Conservation (phyloP, 495 filamentous ascomycete genomes). For the Delitschia confertaspora region DNA sequence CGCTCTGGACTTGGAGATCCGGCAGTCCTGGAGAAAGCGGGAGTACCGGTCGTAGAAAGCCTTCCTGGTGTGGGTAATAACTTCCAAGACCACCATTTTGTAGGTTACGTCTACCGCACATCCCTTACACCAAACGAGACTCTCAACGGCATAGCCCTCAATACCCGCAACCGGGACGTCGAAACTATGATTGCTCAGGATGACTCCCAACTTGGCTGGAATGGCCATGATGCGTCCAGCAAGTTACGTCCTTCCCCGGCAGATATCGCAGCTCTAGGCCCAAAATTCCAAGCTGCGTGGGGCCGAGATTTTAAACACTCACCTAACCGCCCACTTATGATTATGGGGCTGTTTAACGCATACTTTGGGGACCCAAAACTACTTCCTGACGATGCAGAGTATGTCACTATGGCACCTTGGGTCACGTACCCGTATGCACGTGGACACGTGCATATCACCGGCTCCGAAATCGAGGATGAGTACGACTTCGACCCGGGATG, state of each 20-base stretch:
- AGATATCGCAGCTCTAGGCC: slow-evolving; percentile 24
- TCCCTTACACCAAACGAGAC: slow-evolving; percentile 22
- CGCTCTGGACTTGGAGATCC: slow-evolving; percentile 30
- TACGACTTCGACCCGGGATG: slow-evolving; percentile 38
- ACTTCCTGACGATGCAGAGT: slow-evolving; percentile 33
- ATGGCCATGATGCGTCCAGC: slow-evolving; percentile 38
- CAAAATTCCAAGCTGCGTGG: slow-evolving; percentile 22
- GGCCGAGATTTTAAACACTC: slow-evolving; percentile 19
- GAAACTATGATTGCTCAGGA: slow-evolving; percentile 25
- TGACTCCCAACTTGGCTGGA: slow-evolving; percentile 39
- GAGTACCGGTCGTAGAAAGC: slow-evolving; percentile 17
- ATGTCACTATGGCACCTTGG: slow-evolving; percentile 34
- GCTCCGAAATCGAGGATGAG: slow-evolving; percentile 25
- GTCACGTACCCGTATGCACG: slow-evolving; percentile 48
- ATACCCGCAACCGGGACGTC: slow-evolving; percentile 32
- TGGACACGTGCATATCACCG: slow-evolving; percentile 47
- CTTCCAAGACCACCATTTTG: slow-evolving; percentile 29
- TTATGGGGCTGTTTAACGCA: slow-evolving; percentile 14
- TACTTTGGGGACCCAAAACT: slow-evolving; percentile 29
- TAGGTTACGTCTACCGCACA: slow-evolving; percentile 21
- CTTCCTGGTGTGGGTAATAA: slow-evolving; percentile 30
- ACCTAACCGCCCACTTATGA: slow-evolving; percentile 18
- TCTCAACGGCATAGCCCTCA: slow-evolving; percentile 29
- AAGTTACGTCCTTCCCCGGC: slow-evolving; percentile 22
- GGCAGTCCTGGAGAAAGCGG: slow-evolving; percentile 17